A percentile compares a stretch with the other conserved stretches of the same genome.
Evolutionary conservation across 202 grass and related monocot species (phyloP).

Genomic region (Eragrostis tef): DNA sequence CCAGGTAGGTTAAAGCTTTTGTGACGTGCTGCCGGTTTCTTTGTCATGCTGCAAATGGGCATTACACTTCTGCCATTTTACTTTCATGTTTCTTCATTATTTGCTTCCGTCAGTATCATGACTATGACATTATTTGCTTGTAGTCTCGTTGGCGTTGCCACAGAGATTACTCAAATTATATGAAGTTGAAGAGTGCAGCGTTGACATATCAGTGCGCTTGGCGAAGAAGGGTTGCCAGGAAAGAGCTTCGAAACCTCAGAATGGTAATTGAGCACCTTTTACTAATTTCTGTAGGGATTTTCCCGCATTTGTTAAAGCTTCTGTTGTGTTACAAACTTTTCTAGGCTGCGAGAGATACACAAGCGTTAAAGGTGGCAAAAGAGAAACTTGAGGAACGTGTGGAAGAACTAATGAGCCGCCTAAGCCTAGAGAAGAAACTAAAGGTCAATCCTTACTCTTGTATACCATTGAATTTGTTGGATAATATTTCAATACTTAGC

Average conservation of each 20-base stretch:
- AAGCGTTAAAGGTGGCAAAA: constrained; percentile 77
- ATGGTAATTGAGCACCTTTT: constrained; percentile 59
- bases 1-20: constrained; percentile 58
- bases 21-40: constrained; percentile 37
- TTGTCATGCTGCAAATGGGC: constrained; percentile 26
- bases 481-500: constrained; percentile 32
- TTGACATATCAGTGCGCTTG: constrained; percentile 85
- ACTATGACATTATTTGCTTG: constrained; percentile 24
- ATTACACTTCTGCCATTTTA: constrained; percentile 16
- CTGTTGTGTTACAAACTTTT: constrained; percentile 31
- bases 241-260: constrained; percentile 75
- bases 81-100: neutral
- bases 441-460: constrained; percentile 57
- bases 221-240: constrained; percentile 78
- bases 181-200: constrained; percentile 58
- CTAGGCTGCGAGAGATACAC: constrained; percentile 80
- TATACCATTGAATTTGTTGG: constrained; percentile 32
- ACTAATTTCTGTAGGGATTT: constrained; percentile 29
- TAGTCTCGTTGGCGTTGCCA: constrained; percentile 78
- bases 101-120: constrained; percentile 36
- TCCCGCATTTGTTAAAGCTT: constrained; percentile 18
- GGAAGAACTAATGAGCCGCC: constrained; percentile 64
- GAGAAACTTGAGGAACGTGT: constrained; percentile 85
- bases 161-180: constrained; percentile 67
- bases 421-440: constrained; percentile 65